phyloP scores from a whole-genome alignment of 2,329 filamentous ascomycete species.

The Paraphaeosphaeria minitans region DNA sequence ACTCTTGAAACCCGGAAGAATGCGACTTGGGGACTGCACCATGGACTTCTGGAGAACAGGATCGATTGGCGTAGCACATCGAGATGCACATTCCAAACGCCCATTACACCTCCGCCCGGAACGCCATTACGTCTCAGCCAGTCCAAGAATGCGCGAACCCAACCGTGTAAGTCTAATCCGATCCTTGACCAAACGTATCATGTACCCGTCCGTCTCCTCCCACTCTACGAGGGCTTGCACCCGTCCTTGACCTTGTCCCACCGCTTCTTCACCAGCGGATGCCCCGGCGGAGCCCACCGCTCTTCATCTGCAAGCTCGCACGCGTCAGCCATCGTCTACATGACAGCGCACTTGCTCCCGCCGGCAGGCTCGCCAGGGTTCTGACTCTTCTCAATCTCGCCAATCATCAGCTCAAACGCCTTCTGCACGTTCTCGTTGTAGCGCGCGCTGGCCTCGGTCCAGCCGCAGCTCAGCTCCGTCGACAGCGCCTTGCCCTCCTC shows the following conservation, averaged over 20 bases:
- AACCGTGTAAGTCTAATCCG: conserved; percentile 9
- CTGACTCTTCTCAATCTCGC: conserved; percentile 91
- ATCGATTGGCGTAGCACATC: too few species aligned
- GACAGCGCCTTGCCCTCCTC: conserved; percentile 86
- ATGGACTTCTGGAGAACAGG: too few species aligned
- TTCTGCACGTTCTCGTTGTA: conserved; percentile 93
- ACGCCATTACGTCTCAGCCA: conserved; percentile 33
- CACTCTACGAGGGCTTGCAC: conserved; percentile 1
- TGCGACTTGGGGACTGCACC: too few species aligned
- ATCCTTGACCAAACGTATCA: neutral
- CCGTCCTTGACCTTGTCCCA: conserved; percentile 2
- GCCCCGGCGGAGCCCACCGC: conserved; percentile 6
- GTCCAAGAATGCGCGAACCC: conserved; percentile 7
- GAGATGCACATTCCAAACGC: conserved; percentile 19
- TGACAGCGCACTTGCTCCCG: conserved; percentile 80
- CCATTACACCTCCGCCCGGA: conserved; percentile 30
- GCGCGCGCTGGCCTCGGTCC: conserved; percentile 91
- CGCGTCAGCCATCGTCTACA: conserved; percentile 63
- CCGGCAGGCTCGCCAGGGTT: conserved; percentile 84
- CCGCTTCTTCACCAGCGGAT: neutral
- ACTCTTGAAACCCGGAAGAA: too few species aligned
- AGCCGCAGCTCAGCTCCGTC: conserved; percentile 87
- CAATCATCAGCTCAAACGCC: conserved; percentile 92
- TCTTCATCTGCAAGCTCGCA: conserved; percentile 8
- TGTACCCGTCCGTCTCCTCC: neutral